Conservation (phyloP, 768 basidiomycete genomes). For the Phaffia tasmanica region DNA sequence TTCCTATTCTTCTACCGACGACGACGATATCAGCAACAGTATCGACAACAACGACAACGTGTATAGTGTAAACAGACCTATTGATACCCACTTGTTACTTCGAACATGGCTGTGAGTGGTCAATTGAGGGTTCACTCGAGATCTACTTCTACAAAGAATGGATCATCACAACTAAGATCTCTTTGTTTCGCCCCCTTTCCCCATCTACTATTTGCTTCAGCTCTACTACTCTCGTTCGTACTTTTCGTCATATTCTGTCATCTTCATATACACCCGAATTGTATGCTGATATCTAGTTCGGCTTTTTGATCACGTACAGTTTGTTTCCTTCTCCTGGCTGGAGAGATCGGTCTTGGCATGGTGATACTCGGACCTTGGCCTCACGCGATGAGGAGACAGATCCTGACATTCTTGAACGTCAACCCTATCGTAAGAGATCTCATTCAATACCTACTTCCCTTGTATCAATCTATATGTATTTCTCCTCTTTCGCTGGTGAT, state of each 20-base stretch:
- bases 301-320: neutral
- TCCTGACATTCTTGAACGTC: constrained; percentile 20
- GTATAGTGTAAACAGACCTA: no score
- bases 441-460: neutral
- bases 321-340: constrained; percentile 23
- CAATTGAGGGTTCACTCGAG: no score
- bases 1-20: no score
- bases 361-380: constrained; percentile 25
- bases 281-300: neutral
- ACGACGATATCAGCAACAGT: no score
- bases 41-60: no score
- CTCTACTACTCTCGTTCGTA: constrained; percentile 23
- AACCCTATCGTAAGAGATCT: constrained; percentile 21
- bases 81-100: no score
- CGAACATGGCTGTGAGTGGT: no score
- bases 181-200: no score
- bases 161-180: no score
- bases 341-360: constrained; percentile 16
- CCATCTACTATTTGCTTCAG: neutral
- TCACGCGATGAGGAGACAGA: constrained; percentile 12
- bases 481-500: neutral
- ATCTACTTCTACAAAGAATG: no score
- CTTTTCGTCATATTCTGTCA: neutral
- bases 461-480: neutral
- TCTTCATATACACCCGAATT: neutral